Conservation (phyloP, 2,329 filamentous ascomycete genomes). For the Botrytis squamosa region DNA sequence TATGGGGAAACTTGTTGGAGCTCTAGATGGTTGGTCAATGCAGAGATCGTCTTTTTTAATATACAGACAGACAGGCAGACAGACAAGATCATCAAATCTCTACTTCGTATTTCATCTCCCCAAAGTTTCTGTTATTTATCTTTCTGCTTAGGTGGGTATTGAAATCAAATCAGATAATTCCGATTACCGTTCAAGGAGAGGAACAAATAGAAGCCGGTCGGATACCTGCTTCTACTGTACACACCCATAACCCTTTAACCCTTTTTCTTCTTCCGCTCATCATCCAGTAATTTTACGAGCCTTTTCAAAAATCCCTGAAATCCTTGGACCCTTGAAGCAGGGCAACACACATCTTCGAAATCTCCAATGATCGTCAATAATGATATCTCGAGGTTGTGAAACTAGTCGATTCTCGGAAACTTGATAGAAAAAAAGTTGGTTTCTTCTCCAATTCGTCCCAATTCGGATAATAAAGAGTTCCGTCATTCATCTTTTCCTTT, state of each 20-base stretch:
- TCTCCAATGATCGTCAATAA: constrained; percentile 20
- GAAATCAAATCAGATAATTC: background rate
- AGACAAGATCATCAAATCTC: background rate
- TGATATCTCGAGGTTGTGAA: constrained; percentile 20
- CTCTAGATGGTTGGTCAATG: constrained; percentile 7
- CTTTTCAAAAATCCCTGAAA: background rate
- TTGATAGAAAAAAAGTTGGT: constrained; percentile 2
- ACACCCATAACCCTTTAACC: background rate
- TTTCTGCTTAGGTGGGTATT: background rate
- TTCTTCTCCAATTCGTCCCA: constrained; percentile 18
- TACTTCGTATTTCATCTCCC: background rate
- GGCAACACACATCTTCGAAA: constrained; percentile 2
- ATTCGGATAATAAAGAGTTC: constrained; percentile 17
- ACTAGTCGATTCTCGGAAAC: constrained; percentile 9
- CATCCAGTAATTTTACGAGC: constrained; percentile 5
- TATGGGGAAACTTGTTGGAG: background rate
- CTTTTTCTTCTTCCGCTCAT: background rate
- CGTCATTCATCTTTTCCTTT: background rate
- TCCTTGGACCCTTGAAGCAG: constrained; percentile 20
- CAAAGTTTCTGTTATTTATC: background rate
- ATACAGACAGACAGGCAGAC: background rate
- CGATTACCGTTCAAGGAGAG: background rate
- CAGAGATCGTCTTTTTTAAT: background rate
- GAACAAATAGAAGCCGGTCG: background rate
- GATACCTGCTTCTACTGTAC: background rate